These are phyloP conservation scores for Chenopodium formosanum DNA, from an alignment of 148 eudicot genomes.

Conservation along the genomic window DNA sequence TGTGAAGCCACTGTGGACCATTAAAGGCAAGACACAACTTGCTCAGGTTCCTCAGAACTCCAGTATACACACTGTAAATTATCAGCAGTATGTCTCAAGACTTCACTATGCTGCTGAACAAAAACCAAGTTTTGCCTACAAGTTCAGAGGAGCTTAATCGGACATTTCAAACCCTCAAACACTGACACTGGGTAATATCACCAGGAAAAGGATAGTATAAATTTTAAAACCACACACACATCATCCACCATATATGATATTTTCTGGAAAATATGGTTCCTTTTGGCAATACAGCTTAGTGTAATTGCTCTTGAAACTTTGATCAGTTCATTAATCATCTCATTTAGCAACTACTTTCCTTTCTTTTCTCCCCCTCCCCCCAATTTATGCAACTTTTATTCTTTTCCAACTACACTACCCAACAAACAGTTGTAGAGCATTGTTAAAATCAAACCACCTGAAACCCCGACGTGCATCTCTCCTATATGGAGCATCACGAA, in stretches of 20 bases:
- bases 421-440: slow-evolving; percentile 14
- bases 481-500: slow-evolving; percentile 93
- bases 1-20: not conserved
- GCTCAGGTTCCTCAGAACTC: not conserved
- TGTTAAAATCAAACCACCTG: slow-evolving; percentile 73
- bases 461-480: slow-evolving; percentile 82
- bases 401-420: slow-evolving; percentile 21
- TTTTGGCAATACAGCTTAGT: not conserved
- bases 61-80: not conserved
- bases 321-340: not conserved
- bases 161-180: not conserved
- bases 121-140: not conserved
- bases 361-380: not conserved
- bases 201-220: not conserved
- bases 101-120: not conserved
- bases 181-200: not conserved
- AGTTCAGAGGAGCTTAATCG: not conserved
- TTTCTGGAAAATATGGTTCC: not conserved
- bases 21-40: not conserved
- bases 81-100: not conserved
- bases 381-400: not conserved
- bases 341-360: not conserved
- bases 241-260: not conserved
- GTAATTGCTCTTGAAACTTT: not conserved
- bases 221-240: not conserved